Conservation (phyloP, 2,329 filamentous ascomycete genomes). For the Dothistroma septosporum region DNA sequence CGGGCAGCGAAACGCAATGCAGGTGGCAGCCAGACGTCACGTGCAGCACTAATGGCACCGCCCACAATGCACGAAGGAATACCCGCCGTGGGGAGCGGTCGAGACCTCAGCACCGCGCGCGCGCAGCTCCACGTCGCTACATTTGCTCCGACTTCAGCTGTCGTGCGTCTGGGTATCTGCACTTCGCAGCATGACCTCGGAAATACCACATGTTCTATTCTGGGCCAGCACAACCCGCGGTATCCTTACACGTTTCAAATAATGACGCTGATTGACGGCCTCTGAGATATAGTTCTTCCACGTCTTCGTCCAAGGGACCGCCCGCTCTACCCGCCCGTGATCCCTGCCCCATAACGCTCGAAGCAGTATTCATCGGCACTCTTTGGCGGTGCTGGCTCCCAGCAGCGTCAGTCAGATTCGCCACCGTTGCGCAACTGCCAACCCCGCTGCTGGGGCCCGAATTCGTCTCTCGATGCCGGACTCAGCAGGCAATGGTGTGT, state of each 20-base stretch:
- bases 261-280: not conserved
- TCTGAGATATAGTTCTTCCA: not conserved
- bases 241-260: not conserved
- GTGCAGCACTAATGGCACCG: not conserved
- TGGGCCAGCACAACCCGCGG: not conserved
- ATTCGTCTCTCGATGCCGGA: conserved; percentile 5
- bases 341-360: conserved; percentile 10
- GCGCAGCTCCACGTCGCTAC: not conserved
- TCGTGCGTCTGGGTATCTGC: not conserved
- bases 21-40: not conserved
- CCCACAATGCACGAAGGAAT: not conserved
- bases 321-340: conserved; percentile 1
- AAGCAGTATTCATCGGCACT: conserved; percentile 7
- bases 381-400: not conserved
- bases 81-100: not conserved
- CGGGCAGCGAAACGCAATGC: not conserved
- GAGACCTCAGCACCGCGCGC: not conserved
- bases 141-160: not conserved
- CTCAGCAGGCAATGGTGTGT: conserved; percentile 1
- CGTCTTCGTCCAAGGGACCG: conserved; percentile 5
- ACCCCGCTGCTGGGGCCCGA: not conserved
- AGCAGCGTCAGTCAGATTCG: not conserved
- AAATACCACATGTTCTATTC: not conserved
- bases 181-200: not conserved
- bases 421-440: conserved; percentile 1